Conservation (phyloP, 352 stramenopile species). For the Globisporangium nunn region DNA sequence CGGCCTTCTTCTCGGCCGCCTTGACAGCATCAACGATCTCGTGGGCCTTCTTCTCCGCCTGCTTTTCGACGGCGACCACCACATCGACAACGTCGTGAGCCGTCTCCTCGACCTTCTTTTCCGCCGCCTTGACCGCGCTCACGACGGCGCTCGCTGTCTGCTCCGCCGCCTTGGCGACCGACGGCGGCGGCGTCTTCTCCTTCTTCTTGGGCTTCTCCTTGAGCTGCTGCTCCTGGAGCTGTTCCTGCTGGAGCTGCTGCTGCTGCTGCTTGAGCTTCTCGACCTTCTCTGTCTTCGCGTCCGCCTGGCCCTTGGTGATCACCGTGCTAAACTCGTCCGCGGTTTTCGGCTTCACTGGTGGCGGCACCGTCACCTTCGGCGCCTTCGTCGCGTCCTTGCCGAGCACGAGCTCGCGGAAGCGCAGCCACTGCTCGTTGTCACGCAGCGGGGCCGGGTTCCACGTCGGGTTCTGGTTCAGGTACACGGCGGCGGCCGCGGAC, state of each 20-base stretch:
- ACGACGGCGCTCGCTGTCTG: not conserved
- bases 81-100: constrained; percentile 19
- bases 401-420: constrained; percentile 72
- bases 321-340: constrained; percentile 40
- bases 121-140: constrained; percentile 1
- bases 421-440: constrained; percentile 57
- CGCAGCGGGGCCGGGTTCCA: constrained; percentile 65
- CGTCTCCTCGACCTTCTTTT: constrained; percentile 13
- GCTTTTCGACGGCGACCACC: constrained; percentile 15
- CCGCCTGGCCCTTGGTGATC: constrained; percentile 35
- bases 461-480: constrained; percentile 69
- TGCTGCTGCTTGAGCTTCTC: constrained; percentile 15
- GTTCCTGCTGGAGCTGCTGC: not conserved
- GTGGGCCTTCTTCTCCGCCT: constrained; percentile 15
- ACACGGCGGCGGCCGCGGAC: constrained; percentile 46
- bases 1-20: constrained; percentile 16
- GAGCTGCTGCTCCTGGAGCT: not conserved
- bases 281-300: constrained; percentile 4
- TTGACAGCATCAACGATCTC: constrained; percentile 16
- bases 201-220: constrained; percentile 7
- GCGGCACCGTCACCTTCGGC: not conserved
- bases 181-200: not conserved
- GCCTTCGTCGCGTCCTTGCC: constrained; percentile 16
- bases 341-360: constrained; percentile 11
- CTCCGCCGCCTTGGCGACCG: not conserved